Conservation (phyloP, 2,329 filamentous ascomycete genomes). For the Talaromyces rugulosus region DNA sequence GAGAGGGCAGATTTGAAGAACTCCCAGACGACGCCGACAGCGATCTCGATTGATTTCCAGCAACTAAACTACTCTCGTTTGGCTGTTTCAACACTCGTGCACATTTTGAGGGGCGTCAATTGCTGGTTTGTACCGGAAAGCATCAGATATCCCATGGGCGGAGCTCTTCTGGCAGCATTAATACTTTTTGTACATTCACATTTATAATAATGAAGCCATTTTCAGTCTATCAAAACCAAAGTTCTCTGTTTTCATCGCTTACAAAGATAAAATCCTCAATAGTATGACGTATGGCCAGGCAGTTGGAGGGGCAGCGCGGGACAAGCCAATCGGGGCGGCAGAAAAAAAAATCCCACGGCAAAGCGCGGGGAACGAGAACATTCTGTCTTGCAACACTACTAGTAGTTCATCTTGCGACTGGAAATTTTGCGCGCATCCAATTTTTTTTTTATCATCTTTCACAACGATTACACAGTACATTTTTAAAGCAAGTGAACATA, state of each 20-base stretch:
- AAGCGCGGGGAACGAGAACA: not conserved
- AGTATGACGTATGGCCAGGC: not conserved
- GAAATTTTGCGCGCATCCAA: not conserved
- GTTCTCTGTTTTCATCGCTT: not conserved
- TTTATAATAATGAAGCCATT: not conserved
- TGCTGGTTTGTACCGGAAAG: not conserved
- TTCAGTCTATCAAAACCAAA: not conserved
- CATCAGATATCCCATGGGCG: not conserved
- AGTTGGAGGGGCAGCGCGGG: not conserved
- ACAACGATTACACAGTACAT: not conserved
- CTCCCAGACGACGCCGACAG: slow-evolving; percentile 52
- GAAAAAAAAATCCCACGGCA: not conserved
- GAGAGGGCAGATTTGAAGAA: slow-evolving; percentile 68
- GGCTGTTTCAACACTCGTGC: not conserved
- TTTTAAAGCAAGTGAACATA: not conserved
- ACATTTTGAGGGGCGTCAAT: not conserved
- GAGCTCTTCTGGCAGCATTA: not conserved
- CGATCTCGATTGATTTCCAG: slow-evolving; percentile 19
- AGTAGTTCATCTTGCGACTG: not conserved
- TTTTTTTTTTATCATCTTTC: not conserved
- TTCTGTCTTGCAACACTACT: not conserved
- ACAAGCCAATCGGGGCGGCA: not conserved
- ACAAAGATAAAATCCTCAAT: not conserved
- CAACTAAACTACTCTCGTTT: not conserved
- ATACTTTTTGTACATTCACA: not conserved